A percentile compares a stretch with the other conserved stretches of the same genome.
Evolutionary conservation across 257 asterid species (phyloP).

Genomic region (Capsicum baccatum): DNA sequence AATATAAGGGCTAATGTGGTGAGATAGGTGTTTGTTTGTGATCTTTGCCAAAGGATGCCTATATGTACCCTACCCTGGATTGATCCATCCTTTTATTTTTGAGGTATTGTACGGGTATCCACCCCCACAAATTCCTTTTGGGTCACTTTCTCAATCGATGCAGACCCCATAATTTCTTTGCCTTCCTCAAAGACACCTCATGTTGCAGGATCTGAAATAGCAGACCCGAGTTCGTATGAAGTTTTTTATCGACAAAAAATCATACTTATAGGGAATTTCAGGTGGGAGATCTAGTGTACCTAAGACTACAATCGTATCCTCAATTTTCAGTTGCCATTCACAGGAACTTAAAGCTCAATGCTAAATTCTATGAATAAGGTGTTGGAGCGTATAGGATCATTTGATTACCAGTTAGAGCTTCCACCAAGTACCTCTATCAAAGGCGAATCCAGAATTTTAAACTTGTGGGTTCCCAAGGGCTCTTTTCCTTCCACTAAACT

Average conservation of each 20-base stretch:
- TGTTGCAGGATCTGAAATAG: neutral
- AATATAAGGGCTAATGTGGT: too few relatives aligned
- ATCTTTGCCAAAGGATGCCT: too few relatives aligned
- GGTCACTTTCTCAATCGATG: neutral
- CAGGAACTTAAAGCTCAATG: neutral
- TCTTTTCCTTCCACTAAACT: too few relatives aligned
- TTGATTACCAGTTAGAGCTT: neutral
- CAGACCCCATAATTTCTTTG: too few relatives aligned
- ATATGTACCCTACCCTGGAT: too few relatives aligned
- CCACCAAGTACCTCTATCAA: neutral
- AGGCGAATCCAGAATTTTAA: too few relatives aligned
- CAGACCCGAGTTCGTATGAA: neutral
- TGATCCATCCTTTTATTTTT: neutral
- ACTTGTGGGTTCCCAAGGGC: too few relatives aligned
- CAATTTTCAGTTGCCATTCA: neutral
- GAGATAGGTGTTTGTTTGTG: too few relatives aligned
- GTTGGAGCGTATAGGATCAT: neutral
- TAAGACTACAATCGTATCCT: neutral
- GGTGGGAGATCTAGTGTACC: neutral
- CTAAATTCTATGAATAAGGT: neutral
- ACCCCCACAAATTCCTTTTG: neutral
- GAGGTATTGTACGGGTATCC: neutral
- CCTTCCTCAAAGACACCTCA: neutral
- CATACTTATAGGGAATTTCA: neutral
- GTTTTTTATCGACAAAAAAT: neutral